Conservation (phyloP, 495 filamentous ascomycete genomes). For the Annulohypoxylon maeteangense region DNA sequence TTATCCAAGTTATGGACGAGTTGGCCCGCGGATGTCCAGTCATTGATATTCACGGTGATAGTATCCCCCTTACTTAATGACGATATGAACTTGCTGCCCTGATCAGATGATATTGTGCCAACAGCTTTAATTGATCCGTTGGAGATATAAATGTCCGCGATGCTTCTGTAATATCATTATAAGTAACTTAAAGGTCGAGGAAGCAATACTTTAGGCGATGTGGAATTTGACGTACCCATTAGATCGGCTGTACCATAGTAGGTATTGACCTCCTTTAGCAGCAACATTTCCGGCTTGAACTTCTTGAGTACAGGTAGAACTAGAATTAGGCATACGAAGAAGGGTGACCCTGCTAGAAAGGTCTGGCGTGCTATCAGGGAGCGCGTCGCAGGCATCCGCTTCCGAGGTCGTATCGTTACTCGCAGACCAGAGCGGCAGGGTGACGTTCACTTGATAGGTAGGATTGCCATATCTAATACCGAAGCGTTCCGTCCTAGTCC, state of each 20-base stretch:
- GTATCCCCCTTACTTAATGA: not conserved
- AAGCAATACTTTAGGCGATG: not conserved
- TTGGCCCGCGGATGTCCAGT: not conserved
- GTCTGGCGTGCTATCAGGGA: slow-evolving; percentile 2
- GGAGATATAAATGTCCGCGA: not conserved
- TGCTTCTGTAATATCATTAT: not conserved
- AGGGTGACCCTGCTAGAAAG: not conserved
- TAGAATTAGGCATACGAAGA: not conserved
- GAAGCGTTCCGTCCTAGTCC: not conserved
- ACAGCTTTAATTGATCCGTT: not conserved
- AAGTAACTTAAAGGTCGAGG: not conserved
- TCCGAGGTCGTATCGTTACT: not conserved
- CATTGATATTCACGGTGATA: not conserved
- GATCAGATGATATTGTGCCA: not conserved
- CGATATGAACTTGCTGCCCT: not conserved
- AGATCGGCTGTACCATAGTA: not conserved
- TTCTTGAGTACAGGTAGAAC: not conserved
- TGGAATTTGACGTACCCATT: not conserved
- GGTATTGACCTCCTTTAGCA: not conserved
- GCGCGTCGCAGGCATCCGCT: not conserved
- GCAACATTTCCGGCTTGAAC: not conserved
- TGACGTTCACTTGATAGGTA: not conserved
- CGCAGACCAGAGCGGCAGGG: not conserved
- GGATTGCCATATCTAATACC: not conserved
- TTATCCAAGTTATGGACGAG: slow-evolving; percentile 2